These are phyloP conservation scores for Hygrophila difformis DNA, from an alignment of 257 asterid species.

Conservation along the genomic window DNA sequence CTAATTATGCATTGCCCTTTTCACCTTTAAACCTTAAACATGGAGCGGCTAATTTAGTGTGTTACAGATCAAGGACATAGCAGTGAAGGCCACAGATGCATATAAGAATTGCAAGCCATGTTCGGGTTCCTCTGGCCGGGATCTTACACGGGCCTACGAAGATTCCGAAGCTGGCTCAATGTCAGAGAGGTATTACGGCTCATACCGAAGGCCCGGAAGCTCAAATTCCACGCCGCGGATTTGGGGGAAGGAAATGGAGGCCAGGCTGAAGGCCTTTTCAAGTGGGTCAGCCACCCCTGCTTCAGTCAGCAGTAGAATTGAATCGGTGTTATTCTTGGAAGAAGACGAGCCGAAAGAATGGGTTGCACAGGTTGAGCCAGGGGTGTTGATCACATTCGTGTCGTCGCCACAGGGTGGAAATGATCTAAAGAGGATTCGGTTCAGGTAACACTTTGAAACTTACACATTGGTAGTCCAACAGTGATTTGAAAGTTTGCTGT, in stretches of 20 bases:
- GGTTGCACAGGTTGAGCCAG: conserved; percentile 99
- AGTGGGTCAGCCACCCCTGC: conserved; percentile 88
- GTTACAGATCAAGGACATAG: conserved; percentile 83
- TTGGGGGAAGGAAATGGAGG: conserved; percentile 61
- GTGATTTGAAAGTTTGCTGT: not conserved
- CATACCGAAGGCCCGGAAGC: conserved; percentile 59
- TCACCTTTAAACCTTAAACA: not conserved
- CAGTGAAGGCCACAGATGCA: conserved; percentile 93
- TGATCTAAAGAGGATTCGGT: conserved; percentile 81
- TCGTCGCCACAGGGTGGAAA: conserved; percentile 83
- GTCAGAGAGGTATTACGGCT: conserved; percentile 54
- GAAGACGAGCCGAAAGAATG: conserved; percentile 88
- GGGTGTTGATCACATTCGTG: conserved; percentile 83
- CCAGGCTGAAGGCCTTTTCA: conserved; percentile 59
- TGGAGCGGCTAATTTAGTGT: not conserved
- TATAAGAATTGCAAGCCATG: conserved; percentile 90
- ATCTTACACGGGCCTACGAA: conserved; percentile 25
- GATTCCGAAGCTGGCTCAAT: conserved; percentile 60
- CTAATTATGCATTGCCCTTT: not conserved
- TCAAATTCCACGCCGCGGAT: conserved; percentile 43
- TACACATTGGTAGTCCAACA: not conserved
- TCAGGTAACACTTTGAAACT: conserved; percentile 45
- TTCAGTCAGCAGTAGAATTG: conserved; percentile 78
- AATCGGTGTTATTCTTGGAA: conserved; percentile 63
- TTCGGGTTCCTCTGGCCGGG: conserved; percentile 51